Evolutionary conservation across 805 yeast genomes (phyloP).

Genomic region (Pichia kluyveri): DNA sequence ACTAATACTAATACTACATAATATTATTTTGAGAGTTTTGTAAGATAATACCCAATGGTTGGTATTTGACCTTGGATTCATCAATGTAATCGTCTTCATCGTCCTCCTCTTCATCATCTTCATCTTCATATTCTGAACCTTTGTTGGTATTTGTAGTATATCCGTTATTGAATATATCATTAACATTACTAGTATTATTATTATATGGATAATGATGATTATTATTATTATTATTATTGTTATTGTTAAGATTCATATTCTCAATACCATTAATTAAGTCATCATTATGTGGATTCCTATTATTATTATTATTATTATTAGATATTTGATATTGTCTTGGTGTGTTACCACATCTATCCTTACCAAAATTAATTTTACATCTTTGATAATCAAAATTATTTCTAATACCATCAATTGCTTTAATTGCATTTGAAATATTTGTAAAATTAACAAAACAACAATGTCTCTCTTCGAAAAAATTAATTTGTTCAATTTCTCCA

Average conservation of each 20-base stretch:
- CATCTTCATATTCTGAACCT: neutral
- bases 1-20: too few relatives aligned
- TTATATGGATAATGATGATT: neutral
- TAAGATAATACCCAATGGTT: constrained; percentile 13
- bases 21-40: neutral
- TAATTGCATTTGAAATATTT: constrained; percentile 81
- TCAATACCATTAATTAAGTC: constrained; percentile 9
- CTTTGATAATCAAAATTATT: constrained; percentile 58
- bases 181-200: neutral
- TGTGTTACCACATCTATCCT: constrained; percentile 90
- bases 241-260: neutral
- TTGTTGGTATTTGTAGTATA: neutral
- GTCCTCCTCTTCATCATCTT: constrained; percentile 12
- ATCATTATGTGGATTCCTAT: neutral
- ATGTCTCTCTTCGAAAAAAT: constrained; percentile 70
- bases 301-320: neutral
- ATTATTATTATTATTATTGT: constrained; percentile 2
- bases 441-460: constrained; percentile 92
- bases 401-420: constrained; percentile 87
- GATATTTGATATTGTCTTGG: constrained; percentile 56
- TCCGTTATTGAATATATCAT: neutral
- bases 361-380: constrained; percentile 83
- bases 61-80: constrained; percentile 9
- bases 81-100: constrained; percentile 10
- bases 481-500: constrained; percentile 94